Conservation (phyloP, 305 asterid genomes). For the Ruellia speciosa region DNA sequence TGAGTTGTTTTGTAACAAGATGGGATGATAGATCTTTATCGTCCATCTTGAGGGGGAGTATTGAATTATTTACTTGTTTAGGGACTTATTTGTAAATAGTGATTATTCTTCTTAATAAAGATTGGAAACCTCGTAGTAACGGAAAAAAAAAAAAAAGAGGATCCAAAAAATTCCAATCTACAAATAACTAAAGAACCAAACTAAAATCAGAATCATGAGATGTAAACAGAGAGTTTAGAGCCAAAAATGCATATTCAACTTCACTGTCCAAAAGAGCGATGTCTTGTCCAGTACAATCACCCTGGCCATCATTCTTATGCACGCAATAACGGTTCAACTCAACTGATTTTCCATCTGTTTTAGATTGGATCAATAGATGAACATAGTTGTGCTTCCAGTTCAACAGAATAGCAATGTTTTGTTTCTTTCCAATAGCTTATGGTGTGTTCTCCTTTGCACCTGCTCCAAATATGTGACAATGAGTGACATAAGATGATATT, state of each 20-base stretch:
- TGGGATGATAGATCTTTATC: too few relatives aligned
- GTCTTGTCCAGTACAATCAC: conserved; percentile 39
- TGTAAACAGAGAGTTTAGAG: conserved; percentile 15
- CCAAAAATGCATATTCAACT: conserved; percentile 61
- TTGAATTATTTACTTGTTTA: too few relatives aligned
- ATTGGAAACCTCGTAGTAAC: too few relatives aligned
- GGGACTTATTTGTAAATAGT: too few relatives aligned
- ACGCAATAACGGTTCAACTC: conserved; percentile 69
- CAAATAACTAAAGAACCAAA: conserved; percentile 5
- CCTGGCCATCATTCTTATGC: conserved; percentile 35
- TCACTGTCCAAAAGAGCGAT: conserved; percentile 51
- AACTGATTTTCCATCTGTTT: conserved; percentile 87
- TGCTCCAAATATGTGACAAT: conserved; percentile 22
- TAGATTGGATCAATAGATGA: conserved; percentile 86
- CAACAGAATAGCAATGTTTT: conserved; percentile 90
- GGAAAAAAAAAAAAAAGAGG: too few relatives aligned
- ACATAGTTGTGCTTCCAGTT: conserved; percentile 95
- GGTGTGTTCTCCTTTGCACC: conserved; percentile 81
- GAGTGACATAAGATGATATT: conserved; percentile 9
- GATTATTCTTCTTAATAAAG: too few relatives aligned
- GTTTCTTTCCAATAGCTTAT: conserved; percentile 87
- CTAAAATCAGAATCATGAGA: conserved; percentile 18
- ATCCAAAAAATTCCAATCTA: too few relatives aligned
- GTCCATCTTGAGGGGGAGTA: too few relatives aligned
- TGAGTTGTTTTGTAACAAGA: too few relatives aligned